A percentile compares a stretch with the other conserved stretches of the same genome.
Conservation (phyloP, 371 early-diverging fungal genomes). For the Apophysomyces sp. region DNA sequence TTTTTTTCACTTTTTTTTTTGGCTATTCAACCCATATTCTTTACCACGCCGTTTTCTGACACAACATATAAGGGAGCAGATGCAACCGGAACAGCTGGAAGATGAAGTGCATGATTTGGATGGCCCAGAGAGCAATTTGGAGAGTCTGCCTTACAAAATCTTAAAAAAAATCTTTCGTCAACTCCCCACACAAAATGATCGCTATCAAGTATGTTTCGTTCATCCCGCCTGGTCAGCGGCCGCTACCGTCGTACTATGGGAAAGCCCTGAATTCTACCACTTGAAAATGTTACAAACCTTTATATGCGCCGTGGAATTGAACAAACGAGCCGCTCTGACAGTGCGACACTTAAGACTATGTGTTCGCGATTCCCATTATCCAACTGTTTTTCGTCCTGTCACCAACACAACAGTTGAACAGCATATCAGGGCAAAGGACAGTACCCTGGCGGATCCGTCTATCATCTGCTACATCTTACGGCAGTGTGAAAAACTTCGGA, state of each 20-base stretch:
- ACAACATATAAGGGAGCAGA: neutral
- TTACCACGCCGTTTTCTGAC: too few relatives aligned
- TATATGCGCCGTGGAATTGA: neutral
- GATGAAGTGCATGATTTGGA: neutral
- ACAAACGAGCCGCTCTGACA: constrained; percentile 19
- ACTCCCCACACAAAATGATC: constrained; percentile 22
- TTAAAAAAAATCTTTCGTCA: constrained; percentile 36
- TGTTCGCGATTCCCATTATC: constrained; percentile 11
- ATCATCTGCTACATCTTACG: constrained; percentile 18
- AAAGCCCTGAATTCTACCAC: constrained; percentile 22
- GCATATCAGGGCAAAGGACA: neutral
- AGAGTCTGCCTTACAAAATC: neutral
- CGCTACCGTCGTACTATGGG: constrained; percentile 36
- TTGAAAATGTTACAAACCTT: constrained; percentile 24
- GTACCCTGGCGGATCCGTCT: constrained; percentile 14
- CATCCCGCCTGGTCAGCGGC: constrained; percentile 28
- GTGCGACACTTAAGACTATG: constrained; percentile 27
- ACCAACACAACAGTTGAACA: constrained; percentile 9
- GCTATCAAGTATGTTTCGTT: constrained; percentile 26
- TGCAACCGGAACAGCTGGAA: neutral
- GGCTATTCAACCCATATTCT: too few relatives aligned
- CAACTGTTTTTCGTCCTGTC: constrained; percentile 20
- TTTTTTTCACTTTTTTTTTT: too few relatives aligned
- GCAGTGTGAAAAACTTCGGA: constrained; percentile 31
- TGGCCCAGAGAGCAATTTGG: neutral